A percentile compares a stretch with the other conserved stretches of the same genome.
These are phyloP conservation scores for Shiraia sp. DNA, from an alignment of 2,329 filamentous ascomycete species.

Conservation along the genomic window DNA sequence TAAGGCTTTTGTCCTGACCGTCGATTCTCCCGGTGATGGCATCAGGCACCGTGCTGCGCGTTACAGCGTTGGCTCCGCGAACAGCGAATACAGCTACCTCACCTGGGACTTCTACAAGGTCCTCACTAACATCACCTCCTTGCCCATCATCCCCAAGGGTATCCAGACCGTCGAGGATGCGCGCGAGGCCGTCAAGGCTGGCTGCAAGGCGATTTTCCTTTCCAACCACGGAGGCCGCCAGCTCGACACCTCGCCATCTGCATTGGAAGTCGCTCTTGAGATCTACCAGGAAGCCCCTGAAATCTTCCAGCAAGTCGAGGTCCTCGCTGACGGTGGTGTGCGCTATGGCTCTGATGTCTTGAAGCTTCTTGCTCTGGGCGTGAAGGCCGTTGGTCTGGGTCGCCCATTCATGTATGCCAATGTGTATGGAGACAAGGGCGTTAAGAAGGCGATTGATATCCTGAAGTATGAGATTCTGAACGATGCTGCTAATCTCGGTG, in stretches of 20 bases:
- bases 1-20: constrained; percentile 48
- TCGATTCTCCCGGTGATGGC: constrained; percentile 47
- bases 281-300: constrained; percentile 62
- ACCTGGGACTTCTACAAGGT: constrained; percentile 43
- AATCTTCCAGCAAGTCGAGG: constrained; percentile 46
- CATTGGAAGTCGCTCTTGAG: constrained; percentile 76
- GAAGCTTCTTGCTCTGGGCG: constrained; percentile 45
- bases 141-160: constrained; percentile 48
- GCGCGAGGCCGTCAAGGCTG: constrained; percentile 40
- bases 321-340: constrained; percentile 48
- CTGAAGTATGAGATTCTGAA: constrained; percentile 55
- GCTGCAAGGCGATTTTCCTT: constrained; percentile 46
- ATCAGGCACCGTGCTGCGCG: constrained; percentile 43
- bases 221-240: constrained; percentile 50
- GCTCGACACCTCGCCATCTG: constrained; percentile 60
- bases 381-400: constrained; percentile 51
- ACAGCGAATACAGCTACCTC: constrained; percentile 33
- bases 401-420: constrained; percentile 58
- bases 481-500: constrained; percentile 39
- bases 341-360: constrained; percentile 46
- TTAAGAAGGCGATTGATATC: constrained; percentile 58
- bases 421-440: constrained; percentile 63
- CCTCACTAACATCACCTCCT: constrained; percentile 41
- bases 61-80: constrained; percentile 36
- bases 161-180: constrained; percentile 48